These are phyloP conservation scores for Nemania serpens DNA, from an alignment of 2,329 filamentous ascomycete genomes.

Conservation along the genomic window DNA sequence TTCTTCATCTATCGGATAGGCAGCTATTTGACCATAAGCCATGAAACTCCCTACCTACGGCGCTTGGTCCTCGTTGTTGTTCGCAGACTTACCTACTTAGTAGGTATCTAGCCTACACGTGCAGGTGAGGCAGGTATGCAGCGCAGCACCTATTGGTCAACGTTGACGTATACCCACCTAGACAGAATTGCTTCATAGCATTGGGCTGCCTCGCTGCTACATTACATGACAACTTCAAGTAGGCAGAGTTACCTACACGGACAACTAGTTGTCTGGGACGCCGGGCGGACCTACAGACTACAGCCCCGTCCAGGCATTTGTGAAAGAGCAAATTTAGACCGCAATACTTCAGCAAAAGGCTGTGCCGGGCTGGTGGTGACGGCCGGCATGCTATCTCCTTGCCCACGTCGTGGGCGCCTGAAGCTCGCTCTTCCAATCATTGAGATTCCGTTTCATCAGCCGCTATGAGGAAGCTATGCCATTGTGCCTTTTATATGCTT, in stretches of 20 bases:
- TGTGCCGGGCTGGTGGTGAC: not conserved
- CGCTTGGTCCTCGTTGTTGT: too few species aligned
- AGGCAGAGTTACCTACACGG: not conserved
- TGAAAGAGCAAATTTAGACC: conserved; percentile 10
- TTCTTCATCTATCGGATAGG: too few species aligned
- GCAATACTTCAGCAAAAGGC: not conserved
- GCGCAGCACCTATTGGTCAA: not conserved
- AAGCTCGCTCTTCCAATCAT: conserved; percentile 9
- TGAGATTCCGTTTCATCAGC: conserved; percentile 20
- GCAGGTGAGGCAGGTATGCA: not conserved
- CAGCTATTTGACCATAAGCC: too few species aligned
- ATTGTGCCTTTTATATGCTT: not conserved
- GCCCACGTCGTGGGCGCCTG: conserved; percentile 1
- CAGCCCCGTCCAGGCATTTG: not conserved
- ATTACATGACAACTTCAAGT: not conserved
- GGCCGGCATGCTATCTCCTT: not conserved
- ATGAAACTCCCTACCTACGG: too few species aligned
- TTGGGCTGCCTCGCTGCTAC: conserved; percentile 2
- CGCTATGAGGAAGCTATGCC: not conserved
- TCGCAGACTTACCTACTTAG: too few species aligned
- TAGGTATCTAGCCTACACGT: too few species aligned
- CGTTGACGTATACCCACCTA: not conserved
- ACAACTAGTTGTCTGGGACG: not conserved
- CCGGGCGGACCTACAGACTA: not conserved
- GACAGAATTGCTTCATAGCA: not conserved